These are phyloP conservation scores for Tanacetum coccineum DNA, from an alignment of 129 eudicot species.

Conservation along the genomic window DNA sequence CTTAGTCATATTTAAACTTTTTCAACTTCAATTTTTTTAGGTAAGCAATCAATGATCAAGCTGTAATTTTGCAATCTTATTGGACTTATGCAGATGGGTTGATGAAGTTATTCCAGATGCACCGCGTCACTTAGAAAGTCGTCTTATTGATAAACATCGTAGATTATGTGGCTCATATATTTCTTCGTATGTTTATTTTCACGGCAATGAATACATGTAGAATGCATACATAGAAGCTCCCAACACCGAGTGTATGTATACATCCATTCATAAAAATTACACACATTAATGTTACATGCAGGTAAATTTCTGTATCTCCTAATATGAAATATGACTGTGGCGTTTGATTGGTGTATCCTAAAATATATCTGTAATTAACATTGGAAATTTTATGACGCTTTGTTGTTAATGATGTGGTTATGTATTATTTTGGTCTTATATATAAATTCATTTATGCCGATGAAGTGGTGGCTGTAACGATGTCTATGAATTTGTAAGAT, in stretches of 20 bases:
- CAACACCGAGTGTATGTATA: not conserved
- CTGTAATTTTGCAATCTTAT: not conserved
- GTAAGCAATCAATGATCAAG: not conserved
- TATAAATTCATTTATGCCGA: conserved; percentile 80
- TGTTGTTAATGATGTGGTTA: not conserved
- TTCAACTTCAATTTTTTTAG: not conserved
- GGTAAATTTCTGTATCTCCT: not conserved
- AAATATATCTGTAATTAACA: not conserved
- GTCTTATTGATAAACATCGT: conserved; percentile 91
- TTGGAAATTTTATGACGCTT: conserved; percentile 6
- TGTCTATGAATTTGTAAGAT: conserved; percentile 96
- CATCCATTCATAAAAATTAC: not conserved
- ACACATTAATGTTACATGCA: not conserved
- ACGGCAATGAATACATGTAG: conserved; percentile 11
- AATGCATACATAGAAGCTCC: not conserved
- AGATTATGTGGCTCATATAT: conserved; percentile 92
- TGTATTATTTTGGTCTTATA: conserved; percentile 21
- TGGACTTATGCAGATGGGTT: conserved; percentile 73
- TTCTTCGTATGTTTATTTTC: conserved; percentile 68
- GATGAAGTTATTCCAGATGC: conserved; percentile 99
- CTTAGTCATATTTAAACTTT: not conserved
- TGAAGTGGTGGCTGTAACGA: conserved; percentile 92
- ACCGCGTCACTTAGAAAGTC: conserved; percentile 85
- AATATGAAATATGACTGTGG: not conserved
- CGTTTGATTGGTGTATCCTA: conserved; percentile 5